Conservation (phyloP, 2,329 filamentous ascomycete species). For the Exophiala xenobiotica region DNA sequence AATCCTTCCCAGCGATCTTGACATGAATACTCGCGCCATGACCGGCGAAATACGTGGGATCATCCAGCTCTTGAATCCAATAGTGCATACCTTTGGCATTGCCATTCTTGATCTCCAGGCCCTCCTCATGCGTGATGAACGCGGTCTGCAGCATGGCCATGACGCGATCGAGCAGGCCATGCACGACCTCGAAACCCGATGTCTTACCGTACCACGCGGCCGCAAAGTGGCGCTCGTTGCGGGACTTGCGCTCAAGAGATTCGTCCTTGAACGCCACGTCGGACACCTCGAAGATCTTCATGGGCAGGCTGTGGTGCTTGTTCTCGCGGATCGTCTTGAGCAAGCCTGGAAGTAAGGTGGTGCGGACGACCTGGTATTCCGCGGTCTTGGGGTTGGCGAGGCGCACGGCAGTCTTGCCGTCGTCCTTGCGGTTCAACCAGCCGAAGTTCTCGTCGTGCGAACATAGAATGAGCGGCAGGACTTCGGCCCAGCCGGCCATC, state of each 20-base stretch:
- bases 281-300: conserved; percentile 88
- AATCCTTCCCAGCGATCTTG: conserved; percentile 69
- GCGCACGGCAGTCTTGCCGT: conserved; percentile 76
- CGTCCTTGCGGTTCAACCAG: conserved; percentile 87
- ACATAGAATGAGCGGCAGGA: conserved; percentile 93
- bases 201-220: conserved; percentile 93
- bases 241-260: conserved; percentile 74
- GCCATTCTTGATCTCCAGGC: conserved; percentile 54
- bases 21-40: conserved; percentile 84
- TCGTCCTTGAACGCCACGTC: conserved; percentile 92
- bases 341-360: conserved; percentile 78
- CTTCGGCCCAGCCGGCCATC: conserved; percentile 94
- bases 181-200: conserved; percentile 91
- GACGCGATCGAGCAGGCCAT: conserved; percentile 87
- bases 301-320: conserved; percentile 81
- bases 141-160: conserved; percentile 86
- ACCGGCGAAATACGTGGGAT: conserved; percentile 87
- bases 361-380: conserved; percentile 91
- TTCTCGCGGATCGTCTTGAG: conserved; percentile 94
- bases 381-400: conserved; percentile 90
- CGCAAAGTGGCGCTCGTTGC: conserved; percentile 95
- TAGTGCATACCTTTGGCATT: conserved; percentile 67
- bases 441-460: conserved; percentile 97
- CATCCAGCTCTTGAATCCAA: conserved; percentile 91
- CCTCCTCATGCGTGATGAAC: conserved; percentile 76